Evolutionary conservation across 2,329 filamentous ascomycete genomes (phyloP).

Genomic region (Cladosporium colombiae): DNA sequence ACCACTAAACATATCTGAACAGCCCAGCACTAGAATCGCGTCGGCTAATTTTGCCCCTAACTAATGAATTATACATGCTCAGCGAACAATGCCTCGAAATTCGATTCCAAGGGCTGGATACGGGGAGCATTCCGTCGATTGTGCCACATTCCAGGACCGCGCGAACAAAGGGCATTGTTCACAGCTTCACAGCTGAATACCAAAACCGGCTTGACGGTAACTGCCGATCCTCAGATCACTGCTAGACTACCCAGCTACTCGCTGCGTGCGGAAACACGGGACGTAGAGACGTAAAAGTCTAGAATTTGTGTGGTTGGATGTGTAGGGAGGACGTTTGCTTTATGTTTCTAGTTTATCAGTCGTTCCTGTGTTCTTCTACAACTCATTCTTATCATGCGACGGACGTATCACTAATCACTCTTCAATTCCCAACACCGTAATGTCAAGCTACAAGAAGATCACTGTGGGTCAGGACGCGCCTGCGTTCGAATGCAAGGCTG

Average conservation of each 20-base stretch:
- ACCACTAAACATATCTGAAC: background rate
- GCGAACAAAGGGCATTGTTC: slow-evolving; percentile 3
- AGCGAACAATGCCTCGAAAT: background rate
- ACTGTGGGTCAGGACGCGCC: slow-evolving; percentile 35
- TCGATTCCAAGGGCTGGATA: background rate
- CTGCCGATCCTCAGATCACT: background rate
- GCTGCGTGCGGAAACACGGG: slow-evolving; percentile 3
- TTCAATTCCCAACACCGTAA: background rate
- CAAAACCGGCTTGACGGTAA: background rate
- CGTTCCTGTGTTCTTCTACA: background rate
- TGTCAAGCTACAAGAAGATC: slow-evolving; percentile 23
- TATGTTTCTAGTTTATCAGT: background rate
- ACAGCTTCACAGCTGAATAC: background rate
- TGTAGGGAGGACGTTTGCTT: background rate
- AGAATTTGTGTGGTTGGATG: background rate
- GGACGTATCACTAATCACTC: background rate
- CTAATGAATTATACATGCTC: background rate
- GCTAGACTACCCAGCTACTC: background rate
- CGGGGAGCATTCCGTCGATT: background rate
- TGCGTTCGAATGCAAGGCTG: slow-evolving; percentile 31
- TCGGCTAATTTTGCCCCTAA: background rate
- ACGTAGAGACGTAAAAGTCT: background rate
- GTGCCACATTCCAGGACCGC: background rate
- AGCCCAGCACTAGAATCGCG: too few relatives aligned
- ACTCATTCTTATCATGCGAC: background rate